phyloP scores from a whole-genome alignment of 2,329 filamentous ascomycete genomes.

The Sclerotinia minor region DNA sequence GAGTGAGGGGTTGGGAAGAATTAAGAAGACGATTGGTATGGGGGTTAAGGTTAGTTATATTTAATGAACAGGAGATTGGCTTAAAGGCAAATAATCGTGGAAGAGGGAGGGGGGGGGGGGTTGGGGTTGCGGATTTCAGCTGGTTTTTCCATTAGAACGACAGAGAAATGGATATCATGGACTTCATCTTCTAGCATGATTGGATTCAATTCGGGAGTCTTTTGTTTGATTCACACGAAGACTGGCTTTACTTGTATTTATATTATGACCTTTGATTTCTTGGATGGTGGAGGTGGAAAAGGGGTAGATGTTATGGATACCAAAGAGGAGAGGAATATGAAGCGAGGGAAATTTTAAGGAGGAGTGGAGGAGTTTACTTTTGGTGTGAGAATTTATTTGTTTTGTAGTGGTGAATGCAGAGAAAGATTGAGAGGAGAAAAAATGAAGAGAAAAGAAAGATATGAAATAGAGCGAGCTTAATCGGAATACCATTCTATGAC shows the following conservation, averaged over 20 bases:
- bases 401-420: not conserved
- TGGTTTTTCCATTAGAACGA: not conserved
- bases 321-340: conserved; percentile 5
- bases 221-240: not conserved
- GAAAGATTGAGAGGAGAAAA: not conserved
- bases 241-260: conserved; percentile 9
- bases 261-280: conserved; percentile 10
- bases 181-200: not conserved
- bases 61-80: conserved; percentile 46
- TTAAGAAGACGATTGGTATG: conserved; percentile 71
- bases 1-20: conserved; percentile 62
- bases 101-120: too few species aligned
- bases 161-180: not conserved
- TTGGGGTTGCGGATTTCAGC: too few species aligned
- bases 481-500: not conserved
- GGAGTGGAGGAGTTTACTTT: conserved; percentile 4
- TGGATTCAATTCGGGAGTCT: conserved; percentile 1
- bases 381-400: not conserved
- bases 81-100: not conserved
- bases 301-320: conserved; percentile 2
- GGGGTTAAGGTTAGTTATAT: conserved; percentile 98
- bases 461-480: not conserved
- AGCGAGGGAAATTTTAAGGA: not conserved
- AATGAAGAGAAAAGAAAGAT: not conserved
- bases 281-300: not conserved